phyloP scores from a whole-genome alignment of 2,329 filamentous ascomycete genomes.

The Chaetothyriales sp. region DNA sequence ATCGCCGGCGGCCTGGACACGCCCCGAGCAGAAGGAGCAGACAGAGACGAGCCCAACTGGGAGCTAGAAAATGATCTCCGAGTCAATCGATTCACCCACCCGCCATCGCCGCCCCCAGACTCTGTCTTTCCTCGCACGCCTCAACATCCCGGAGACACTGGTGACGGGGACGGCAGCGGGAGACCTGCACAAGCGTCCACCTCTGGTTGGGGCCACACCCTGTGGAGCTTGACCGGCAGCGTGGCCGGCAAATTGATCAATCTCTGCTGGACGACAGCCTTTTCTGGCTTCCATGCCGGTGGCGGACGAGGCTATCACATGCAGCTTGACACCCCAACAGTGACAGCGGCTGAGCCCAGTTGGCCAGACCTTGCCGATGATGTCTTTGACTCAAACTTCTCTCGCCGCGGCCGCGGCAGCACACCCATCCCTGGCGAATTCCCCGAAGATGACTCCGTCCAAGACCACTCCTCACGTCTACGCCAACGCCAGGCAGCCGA shows the following conservation, averaged over 20 bases:
- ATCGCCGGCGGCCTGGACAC: conserved; percentile 23
- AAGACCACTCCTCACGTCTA: conserved; percentile 28
- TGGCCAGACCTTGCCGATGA: conserved; percentile 20
- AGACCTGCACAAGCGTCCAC: neutral
- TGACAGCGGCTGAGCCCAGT: conserved; percentile 20
- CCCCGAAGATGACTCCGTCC: conserved; percentile 33
- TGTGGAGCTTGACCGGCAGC: conserved; percentile 28
- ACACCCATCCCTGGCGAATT: conserved; percentile 41
- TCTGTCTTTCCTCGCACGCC: conserved; percentile 1
- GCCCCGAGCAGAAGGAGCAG: conserved; percentile 15
- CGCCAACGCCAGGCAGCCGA: conserved; percentile 36
- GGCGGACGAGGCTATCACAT: conserved; percentile 59
- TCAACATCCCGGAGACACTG: neutral
- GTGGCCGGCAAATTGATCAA: conserved; percentile 61
- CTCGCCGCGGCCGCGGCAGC: conserved; percentile 13
- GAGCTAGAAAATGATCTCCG: conserved; percentile 27
- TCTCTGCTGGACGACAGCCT: conserved; percentile 58
- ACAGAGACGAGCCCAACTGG: conserved; percentile 13
- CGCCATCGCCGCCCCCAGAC: conserved; percentile 14
- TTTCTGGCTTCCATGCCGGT: conserved; percentile 75
- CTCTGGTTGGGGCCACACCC: conserved; percentile 26
- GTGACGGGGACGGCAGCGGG: neutral
- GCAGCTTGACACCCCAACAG: conserved; percentile 19
- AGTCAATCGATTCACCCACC: conserved; percentile 27
- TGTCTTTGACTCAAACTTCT: conserved; percentile 11